These are phyloP conservation scores for Cryptococcus jaspeensis DNA, from an alignment of 1,284 basidiomycete genomes.

Conservation along the genomic window DNA sequence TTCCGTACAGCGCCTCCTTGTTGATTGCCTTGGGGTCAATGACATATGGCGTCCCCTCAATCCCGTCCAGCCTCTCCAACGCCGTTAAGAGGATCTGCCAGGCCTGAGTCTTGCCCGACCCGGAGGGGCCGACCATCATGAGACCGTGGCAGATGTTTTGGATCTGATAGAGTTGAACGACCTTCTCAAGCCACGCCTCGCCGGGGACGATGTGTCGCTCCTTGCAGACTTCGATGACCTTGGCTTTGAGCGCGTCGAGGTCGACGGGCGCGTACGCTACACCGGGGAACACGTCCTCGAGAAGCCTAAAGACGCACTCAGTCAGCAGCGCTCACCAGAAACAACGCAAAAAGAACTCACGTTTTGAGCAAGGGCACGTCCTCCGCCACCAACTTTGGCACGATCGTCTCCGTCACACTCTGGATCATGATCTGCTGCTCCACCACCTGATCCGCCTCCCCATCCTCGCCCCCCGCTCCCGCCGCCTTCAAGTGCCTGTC, in stretches of 20 bases:
- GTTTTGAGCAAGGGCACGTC: slow-evolving; percentile 92
- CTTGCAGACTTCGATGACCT: slow-evolving; percentile 82
- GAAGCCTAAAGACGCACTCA: slow-evolving; percentile 60
- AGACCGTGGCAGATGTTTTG: slow-evolving; percentile 99
- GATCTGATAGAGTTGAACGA: slow-evolving; percentile 97
- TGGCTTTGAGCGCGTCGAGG: slow-evolving; percentile 75
- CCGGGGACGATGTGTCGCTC: slow-evolving; percentile 82
- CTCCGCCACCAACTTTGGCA: slow-evolving; percentile 95
- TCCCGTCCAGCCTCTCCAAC: slow-evolving; percentile 84
- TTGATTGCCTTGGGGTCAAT: slow-evolving; percentile 99
- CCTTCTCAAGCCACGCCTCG: slow-evolving; percentile 91
- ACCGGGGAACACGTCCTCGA: slow-evolving; percentile 97
- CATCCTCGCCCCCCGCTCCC: slow-evolving; percentile 36
- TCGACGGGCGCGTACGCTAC: slow-evolving; percentile 88
- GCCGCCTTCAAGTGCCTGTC: slow-evolving; percentile 62
- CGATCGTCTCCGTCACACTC: slow-evolving; percentile 98
- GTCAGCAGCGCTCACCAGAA: not conserved
- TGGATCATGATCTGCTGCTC: slow-evolving; percentile 98
- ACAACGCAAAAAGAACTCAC: slow-evolving; percentile 53
- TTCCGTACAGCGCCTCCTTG: slow-evolving; percentile 97
- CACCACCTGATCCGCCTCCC: slow-evolving; percentile 63
- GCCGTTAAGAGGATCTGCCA: slow-evolving; percentile 93
- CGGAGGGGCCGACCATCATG: slow-evolving; percentile 99
- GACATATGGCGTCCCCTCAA: slow-evolving; percentile 91
- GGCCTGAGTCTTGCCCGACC: slow-evolving; percentile 94